These are phyloP conservation scores for Talinum fruticosum DNA, from an alignment of 148 eudicot genomes.

Conservation along the genomic window DNA sequence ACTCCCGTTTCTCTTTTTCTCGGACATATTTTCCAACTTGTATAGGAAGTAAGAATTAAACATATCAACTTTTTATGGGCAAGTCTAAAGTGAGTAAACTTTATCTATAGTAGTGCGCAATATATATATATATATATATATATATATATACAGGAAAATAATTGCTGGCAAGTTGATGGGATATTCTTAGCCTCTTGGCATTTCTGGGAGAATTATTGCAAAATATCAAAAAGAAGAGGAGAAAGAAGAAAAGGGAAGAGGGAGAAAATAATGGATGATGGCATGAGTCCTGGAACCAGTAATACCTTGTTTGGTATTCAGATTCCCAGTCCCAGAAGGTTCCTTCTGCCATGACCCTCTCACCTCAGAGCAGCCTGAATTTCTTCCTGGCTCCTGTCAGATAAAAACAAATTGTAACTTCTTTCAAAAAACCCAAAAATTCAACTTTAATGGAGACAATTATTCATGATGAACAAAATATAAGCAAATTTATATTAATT, in stretches of 20 bases:
- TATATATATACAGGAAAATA: too few species aligned
- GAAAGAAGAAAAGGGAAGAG: not conserved
- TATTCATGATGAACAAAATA: too few species aligned
- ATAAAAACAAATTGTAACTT: too few species aligned
- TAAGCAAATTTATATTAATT: too few species aligned
- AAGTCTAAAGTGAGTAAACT: conserved; percentile 1
- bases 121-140: too few species aligned
- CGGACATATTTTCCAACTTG: not conserved
- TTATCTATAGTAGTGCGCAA: not conserved
- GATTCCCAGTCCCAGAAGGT: conserved; percentile 18
- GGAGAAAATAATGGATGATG: not conserved
- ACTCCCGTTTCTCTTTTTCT: not conserved
- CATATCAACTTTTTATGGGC: not conserved
- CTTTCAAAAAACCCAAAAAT: too few species aligned
- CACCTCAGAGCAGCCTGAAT: conserved; percentile 20
- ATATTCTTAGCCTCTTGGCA: conserved; percentile 1
- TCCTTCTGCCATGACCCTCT: conserved; percentile 41
- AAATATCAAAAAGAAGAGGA: not conserved
- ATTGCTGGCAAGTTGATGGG: not conserved
- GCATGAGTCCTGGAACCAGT: not conserved
- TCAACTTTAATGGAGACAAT: too few species aligned
- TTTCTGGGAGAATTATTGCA: not conserved
- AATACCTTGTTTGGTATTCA: conserved; percentile 30
- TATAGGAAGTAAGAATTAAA: not conserved
- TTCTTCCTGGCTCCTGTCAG: conserved; percentile 17